These are phyloP conservation scores for Dispira simplex DNA, from an alignment of 192 early-diverging fungal genomes.

Conservation along the genomic window DNA sequence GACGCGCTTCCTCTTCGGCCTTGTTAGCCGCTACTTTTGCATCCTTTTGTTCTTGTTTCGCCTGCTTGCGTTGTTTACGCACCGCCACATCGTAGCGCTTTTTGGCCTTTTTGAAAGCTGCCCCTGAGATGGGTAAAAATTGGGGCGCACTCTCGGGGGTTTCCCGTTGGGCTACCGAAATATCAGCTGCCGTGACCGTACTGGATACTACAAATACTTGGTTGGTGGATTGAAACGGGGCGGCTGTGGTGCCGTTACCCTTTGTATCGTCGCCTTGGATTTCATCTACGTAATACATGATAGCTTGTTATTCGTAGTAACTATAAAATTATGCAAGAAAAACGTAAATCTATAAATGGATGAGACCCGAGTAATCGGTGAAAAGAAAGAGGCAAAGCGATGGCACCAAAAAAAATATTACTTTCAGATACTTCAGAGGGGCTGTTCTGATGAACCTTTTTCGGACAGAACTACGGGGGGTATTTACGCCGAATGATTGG, in stretches of 20 bases:
- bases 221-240: constrained; percentile 65
- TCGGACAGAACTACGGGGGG: not conserved
- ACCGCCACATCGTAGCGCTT: constrained; percentile 43
- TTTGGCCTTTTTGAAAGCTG: constrained; percentile 86
- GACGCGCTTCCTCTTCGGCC: constrained; percentile 57
- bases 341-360: not conserved
- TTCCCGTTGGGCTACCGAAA: constrained; percentile 34
- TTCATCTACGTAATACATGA: constrained; percentile 58
- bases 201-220: constrained; percentile 49
- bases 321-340: constrained; percentile 10
- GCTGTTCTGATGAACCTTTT: not conserved
- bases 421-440: too few relatives aligned
- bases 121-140: constrained; percentile 62
- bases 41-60: constrained; percentile 26
- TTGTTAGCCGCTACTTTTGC: constrained; percentile 19
- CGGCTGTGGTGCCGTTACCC: constrained; percentile 52
- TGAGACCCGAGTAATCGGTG: not conserved
- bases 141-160: constrained; percentile 48
- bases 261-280: constrained; percentile 61
- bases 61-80: constrained; percentile 69
- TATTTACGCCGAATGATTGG: not conserved
- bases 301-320: constrained; percentile 10
- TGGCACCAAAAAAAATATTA: not conserved
- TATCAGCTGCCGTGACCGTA: constrained; percentile 22
- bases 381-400: not conserved